phyloP scores from a whole-genome alignment of 208 protist genomes.

The Trypanosoma vivax region DNA sequence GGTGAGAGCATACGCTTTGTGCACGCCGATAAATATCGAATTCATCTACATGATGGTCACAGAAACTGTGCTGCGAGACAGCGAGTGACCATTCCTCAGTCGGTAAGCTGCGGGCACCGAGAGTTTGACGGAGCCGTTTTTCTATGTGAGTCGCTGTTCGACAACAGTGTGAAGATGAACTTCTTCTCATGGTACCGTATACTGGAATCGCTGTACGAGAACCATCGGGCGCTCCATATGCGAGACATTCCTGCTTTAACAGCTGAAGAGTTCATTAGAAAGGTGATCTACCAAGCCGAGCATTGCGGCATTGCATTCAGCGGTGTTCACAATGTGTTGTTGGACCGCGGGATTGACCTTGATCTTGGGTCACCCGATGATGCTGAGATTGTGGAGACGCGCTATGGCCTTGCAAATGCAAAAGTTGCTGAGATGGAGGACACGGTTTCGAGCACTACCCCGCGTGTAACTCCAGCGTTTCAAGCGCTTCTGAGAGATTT shows the following conservation, averaged over 20 bases:
- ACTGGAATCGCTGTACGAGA: constrained; percentile 83
- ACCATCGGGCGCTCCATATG: constrained; percentile 71
- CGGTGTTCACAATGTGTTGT: constrained; percentile 80
- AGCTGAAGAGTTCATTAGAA: constrained; percentile 75
- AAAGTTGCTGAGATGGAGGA: constrained; percentile 86
- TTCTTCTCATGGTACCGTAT: constrained; percentile 80
- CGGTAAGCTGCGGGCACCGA: constrained; percentile 28
- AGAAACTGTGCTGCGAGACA: constrained; percentile 26
- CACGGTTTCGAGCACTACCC: constrained; percentile 44
- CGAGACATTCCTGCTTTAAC: constrained; percentile 66
- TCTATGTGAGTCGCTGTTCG: constrained; percentile 69
- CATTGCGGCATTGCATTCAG: constrained; percentile 74
- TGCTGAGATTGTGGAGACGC: constrained; percentile 86
- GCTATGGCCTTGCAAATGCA: constrained; percentile 83
- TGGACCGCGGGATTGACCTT: constrained; percentile 57
- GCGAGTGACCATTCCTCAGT: constrained; percentile 46
- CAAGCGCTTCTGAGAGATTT: constrained; percentile 52
- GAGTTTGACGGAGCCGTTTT: constrained; percentile 84
- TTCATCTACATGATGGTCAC: constrained; percentile 80
- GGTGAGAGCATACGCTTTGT: constrained; percentile 80
- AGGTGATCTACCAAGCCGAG: constrained; percentile 79
- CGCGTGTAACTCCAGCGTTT: constrained; percentile 46
- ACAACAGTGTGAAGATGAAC: constrained; percentile 83
- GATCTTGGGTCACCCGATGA: constrained; percentile 81
- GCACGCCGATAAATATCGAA: constrained; percentile 61